Conservation (phyloP, 139 green algal species). For the Micromonas commoda region DNA sequence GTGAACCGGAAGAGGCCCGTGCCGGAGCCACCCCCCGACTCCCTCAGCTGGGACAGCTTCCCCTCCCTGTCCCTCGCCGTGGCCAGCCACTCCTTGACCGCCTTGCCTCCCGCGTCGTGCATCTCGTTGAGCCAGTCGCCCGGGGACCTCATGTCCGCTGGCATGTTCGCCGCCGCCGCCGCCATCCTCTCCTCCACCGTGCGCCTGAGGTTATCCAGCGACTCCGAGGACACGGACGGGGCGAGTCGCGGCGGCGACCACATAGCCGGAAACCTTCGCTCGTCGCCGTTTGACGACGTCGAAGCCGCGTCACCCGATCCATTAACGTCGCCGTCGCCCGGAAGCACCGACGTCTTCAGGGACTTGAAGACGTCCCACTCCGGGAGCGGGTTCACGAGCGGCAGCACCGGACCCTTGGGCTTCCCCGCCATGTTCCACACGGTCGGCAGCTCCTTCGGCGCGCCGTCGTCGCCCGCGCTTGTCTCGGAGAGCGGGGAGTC, state of each 20-base stretch:
- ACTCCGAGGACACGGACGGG: constrained; percentile 1
- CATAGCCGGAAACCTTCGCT: no score
- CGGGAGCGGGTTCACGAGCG: no score
- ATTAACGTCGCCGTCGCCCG: background rate
- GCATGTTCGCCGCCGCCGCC: background rate
- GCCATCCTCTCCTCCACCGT: background rate
- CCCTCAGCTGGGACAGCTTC: no score
- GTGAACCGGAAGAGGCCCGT: no score
- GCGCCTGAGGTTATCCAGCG: background rate
- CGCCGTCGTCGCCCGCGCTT: background rate
- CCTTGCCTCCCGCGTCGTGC: background rate
- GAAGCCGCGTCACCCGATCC: no score
- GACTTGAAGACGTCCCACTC: constrained; percentile 24
- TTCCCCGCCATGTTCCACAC: background rate
- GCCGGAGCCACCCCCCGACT: no score
- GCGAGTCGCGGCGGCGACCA: no score
- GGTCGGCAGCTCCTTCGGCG: background rate
- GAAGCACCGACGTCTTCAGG: background rate
- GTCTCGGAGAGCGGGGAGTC: background rate
- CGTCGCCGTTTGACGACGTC: no score
- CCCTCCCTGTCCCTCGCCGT: background rate
- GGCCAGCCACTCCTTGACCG: background rate
- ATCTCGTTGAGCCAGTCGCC: background rate
- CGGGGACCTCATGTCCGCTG: background rate
- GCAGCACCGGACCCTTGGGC: background rate